Base-by-base conservation (phyloP, 495 filamentous ascomycete genomes). In the Lophium mytilinum region DNA sequence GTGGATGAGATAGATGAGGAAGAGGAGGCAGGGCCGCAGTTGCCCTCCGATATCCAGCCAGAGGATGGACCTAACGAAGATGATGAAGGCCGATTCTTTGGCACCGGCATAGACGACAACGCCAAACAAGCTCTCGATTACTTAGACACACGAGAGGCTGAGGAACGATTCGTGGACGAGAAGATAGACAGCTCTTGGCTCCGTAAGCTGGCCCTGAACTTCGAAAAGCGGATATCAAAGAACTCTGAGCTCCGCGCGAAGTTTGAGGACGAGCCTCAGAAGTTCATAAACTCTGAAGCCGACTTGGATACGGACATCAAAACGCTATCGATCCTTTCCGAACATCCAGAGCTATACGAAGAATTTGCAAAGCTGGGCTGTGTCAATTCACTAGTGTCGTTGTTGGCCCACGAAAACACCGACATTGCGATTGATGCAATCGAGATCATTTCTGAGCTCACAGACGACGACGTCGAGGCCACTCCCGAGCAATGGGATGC, bases 381-480 rank as follows among this genome's bases (percentile, higher is more conserved):
- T 56, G 83, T 85, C 0, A 83, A 71, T 0, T 88, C 84, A 15
- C 71, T 99, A 53, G 87, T 95, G 0, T 79, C 83, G 0, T 69
- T 99, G 49, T 72, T 99, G 24, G 84, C 92, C 7, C 93, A 97
- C 67, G 93, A 99, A 64, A 99, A 99, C 71, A 89, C 91, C 1
- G 93, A 99, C 70, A 95, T 99, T 60, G 90, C 93, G 7, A 95
- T 96, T 59, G 89, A 85, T 64, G 87, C 84, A 0, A 83, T 96
- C 5, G 89, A 97, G 68, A 90, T 96, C 40, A 84, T 99, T 52
- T 82, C 81, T 56, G 93, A 99, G 76, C 72, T 99, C 60, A 95
- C 89, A 15, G 93, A 96, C 66, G 92, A 97, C 66, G 93, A 96
- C 69, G 89, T 96, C 1, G 78, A 86, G 41, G 90, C 90, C 6